Conservation (phyloP, 331 rosid genomes). For the Stylosanthes scabra region DNA sequence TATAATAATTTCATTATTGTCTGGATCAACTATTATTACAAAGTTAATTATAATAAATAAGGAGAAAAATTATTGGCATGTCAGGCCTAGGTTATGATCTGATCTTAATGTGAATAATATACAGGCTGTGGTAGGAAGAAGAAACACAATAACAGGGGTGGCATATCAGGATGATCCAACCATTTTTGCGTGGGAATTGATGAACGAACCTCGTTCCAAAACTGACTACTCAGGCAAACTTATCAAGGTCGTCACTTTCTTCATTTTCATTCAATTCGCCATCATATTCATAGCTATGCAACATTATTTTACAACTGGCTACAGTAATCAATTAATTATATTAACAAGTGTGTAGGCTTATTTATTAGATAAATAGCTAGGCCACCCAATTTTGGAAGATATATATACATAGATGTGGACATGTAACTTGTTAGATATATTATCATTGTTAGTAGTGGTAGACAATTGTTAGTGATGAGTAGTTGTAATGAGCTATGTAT, state of each 20-base stretch:
- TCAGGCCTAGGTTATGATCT: too few species aligned
- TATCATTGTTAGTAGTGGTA: too few species aligned
- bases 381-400: slow-evolving; percentile 10
- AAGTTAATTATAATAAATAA: too few species aligned
- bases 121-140: slow-evolving; percentile 47
- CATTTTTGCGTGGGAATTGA: slow-evolving; percentile 54
- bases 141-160: slow-evolving; percentile 36
- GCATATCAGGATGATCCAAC: slow-evolving; percentile 42
- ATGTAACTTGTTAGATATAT: too few species aligned
- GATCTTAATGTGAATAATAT: too few species aligned
- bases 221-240: slow-evolving; percentile 11
- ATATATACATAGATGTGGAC: too few species aligned
- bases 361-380: not conserved
- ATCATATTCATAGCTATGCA: not conserved
- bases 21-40: too few species aligned
- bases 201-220: slow-evolving; percentile 46
- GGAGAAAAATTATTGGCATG: too few species aligned
- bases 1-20: too few species aligned
- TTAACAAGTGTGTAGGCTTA: not conserved
- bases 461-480: too few species aligned
- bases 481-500: too few species aligned
- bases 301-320: not conserved
- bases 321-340: not conserved
- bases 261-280: not conserved
- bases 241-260: slow-evolving; percentile 40